phyloP scores from a whole-genome alignment of 345 rosid genomes.

The Sonneratia alba region DNA sequence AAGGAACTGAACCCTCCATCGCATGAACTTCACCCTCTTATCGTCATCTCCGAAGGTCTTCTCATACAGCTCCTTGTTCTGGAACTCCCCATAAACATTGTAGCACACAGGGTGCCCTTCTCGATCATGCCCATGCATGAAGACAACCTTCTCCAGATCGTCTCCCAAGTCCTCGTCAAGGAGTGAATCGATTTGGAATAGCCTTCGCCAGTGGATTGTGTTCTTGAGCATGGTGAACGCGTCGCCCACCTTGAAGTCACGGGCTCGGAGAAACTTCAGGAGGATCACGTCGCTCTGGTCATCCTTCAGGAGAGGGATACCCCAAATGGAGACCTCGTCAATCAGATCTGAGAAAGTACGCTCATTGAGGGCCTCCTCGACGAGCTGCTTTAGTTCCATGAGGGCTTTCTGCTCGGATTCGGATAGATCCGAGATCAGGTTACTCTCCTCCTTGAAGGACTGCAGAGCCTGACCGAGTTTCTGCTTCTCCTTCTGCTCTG shows the following conservation, averaged over 20 bases:
- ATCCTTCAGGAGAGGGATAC: constrained; percentile 68
- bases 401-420: constrained; percentile 36
- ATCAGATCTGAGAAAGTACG: constrained; percentile 22
- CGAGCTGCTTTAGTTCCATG: constrained; percentile 29
- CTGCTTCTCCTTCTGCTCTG: constrained; percentile 6
- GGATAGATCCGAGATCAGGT: constrained; percentile 44
- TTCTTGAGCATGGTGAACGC: constrained; percentile 67
- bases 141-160: constrained; percentile 77
- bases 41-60: constrained; percentile 67
- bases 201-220: constrained; percentile 63
- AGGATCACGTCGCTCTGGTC: constrained; percentile 65
- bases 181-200: constrained; percentile 54
- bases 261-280: constrained; percentile 65
- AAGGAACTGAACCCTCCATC: constrained; percentile 87
- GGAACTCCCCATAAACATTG: constrained; percentile 86
- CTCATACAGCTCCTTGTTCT: constrained; percentile 69
- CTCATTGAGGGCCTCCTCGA: constrained; percentile 32
- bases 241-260: constrained; percentile 70
- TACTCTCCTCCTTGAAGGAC: constrained; percentile 67
- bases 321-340: constrained; percentile 47
- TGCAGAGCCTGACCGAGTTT: constrained; percentile 29
- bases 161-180: constrained; percentile 68
- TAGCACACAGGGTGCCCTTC: constrained; percentile 89
- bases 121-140: constrained; percentile 71
- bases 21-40: constrained; percentile 55